Evolutionary conservation across 129 eudicot genomes (phyloP), one percentile per base, ranked within the genome.

Genomic region (Flaveria robusta): DNA sequence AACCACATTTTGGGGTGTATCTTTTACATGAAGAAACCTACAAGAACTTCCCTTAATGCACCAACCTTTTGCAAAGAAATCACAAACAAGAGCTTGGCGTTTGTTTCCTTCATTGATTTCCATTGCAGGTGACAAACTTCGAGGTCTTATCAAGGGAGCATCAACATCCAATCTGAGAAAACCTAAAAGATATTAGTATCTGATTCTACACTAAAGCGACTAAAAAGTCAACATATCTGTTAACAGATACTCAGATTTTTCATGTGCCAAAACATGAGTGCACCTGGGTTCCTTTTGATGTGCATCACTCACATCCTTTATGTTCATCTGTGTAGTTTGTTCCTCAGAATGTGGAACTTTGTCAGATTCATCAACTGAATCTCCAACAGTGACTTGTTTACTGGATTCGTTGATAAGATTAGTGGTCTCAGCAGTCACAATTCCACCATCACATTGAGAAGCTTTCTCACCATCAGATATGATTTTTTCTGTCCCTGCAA

Each of bases 31-130:
- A 86, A 86, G 90, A 74, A 91, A 91, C 78, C 85, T 89, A 85
- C 99, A 95, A 42, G 96, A 89, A 62, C 81, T 89, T 49, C 99
- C 99, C 75, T 88, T 95, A 34, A 95, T 89, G 85, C 99, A 95
- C 99, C 99, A 95, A 71, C 99, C 99, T 77, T 89, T 86, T 49
- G 91, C 89, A 76, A 83, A 90, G 82, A 84, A 91, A 19, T 88
- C 88, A 67, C 99, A 95, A 46, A 82, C 50, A 42, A 91, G 62
- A 55, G 83, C 91, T 62, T 85, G 81, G 66, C 88, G 74, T 82
- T 91, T 92, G 72, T 74, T 88, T 70, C 83, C 87, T 63, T 81
- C 83, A 18, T 43, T 82, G 27, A 39, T 54, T 63, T 86, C 90
- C 69, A 12, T n/a, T 41, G 54, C 86, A 59, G 95, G 89, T 55